Evolutionary conservation across 2,329 filamentous ascomycete genomes (phyloP), one percentile per base, ranked within the genome.

Genomic region (Aspergillus sp.): DNA sequence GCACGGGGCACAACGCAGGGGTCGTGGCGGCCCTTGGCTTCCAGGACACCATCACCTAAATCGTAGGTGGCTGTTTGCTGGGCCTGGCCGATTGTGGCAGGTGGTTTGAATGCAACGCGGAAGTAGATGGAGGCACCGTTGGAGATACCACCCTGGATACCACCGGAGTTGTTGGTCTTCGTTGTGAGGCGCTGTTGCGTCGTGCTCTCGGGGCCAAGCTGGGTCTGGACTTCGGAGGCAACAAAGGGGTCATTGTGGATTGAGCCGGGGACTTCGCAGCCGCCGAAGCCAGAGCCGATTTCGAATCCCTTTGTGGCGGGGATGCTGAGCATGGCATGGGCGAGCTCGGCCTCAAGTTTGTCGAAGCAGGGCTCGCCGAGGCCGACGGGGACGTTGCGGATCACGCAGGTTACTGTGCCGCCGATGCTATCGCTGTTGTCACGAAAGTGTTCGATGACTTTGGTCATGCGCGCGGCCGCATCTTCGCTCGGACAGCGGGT

Each of bases 101-200:
- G 87, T 9, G 93, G 90, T 83, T 98, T 98, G 86, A 98, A 98
- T 15, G 86, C 93, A 5, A 96, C 88, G 51, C 90, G 87, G 85
- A 98, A 98, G 83, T 95, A 98, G 78, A 98, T 91, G 58, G 88
- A 89, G 39, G 91, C 90, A 57, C 93, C 95, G 75, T 98, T 98
- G 51, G 90, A 89, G 76, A 98, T 98, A 52, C 93, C 93, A 44
- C 93, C 95, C 79, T 98, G 93, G 66, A 98, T 91, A 63, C 93
- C 95, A 12, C 93, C 93, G 2, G 89, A 93, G 81, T 96, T 92
- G 81, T 98, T 98, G 24, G 93, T 97, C 80, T 89, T 90, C 56
- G 93, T 97, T 8, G 87, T 88, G 53, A 97, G 83, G 62, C 81
- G 83, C 17, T 89, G 85, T 58, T 31, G 65, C 59, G 59, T 60